phyloP scores from a whole-genome alignment of 2,329 filamentous ascomycete genomes.

The Trichoderma brevicompactum region DNA sequence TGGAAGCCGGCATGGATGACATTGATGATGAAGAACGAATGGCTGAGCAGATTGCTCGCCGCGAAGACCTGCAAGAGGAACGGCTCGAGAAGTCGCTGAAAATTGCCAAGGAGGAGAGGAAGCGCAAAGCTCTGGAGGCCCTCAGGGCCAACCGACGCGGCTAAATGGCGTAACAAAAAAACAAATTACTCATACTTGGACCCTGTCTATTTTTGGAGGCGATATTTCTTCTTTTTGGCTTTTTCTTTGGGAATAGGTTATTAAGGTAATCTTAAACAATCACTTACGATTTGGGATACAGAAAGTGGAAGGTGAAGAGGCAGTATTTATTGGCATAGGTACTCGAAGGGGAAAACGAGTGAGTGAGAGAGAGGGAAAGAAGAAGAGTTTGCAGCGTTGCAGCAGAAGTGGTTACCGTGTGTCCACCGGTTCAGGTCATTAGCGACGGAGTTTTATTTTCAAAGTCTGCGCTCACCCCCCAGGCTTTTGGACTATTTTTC shows the following conservation, averaged over 20 bases:
- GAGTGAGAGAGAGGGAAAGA: not conserved
- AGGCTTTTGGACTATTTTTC: conserved; percentile 16
- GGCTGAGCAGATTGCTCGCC: conserved; percentile 64
- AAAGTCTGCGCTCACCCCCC: not conserved
- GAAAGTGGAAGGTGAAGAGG: not conserved
- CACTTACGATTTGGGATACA: not conserved
- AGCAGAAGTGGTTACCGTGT: conserved; percentile 10
- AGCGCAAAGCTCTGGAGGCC: conserved; percentile 48
- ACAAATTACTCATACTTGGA: too few species aligned
- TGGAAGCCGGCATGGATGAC: conserved; percentile 77
- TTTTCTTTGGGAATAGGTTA: not conserved
- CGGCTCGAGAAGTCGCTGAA: conserved; percentile 65
- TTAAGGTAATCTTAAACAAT: not conserved
- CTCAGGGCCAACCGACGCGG: conserved; percentile 40
- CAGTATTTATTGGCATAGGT: not conserved
- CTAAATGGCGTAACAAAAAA: conserved; percentile 30
- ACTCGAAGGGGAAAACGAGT: not conserved
- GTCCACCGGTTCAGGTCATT: conserved; percentile 37
- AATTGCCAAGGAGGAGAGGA: conserved; percentile 64
- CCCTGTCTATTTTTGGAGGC: not conserved
- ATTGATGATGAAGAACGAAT: conserved; percentile 71
- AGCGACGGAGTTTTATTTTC: conserved; percentile 46
- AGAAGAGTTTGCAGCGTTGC: not conserved
- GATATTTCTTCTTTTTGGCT: not conserved
- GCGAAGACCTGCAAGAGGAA: conserved; percentile 69